Conservation (phyloP, 305 asterid species). For the Rubia tinctorum region DNA sequence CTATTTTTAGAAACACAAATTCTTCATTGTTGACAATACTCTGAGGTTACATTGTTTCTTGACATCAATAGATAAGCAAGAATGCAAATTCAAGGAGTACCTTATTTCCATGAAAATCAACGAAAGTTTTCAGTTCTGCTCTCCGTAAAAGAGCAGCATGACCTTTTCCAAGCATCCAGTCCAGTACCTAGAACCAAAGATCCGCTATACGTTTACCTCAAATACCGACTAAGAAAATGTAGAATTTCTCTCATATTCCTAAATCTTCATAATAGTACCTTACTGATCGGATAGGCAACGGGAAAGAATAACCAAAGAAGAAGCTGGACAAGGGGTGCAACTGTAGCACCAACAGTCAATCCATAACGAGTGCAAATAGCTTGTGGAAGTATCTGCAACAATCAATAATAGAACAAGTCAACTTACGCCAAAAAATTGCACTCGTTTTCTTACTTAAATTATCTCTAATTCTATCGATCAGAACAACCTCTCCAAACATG, state of each 20-base stretch:
- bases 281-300: slow-evolving; percentile 89
- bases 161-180: slow-evolving; percentile 98
- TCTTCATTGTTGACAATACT: slow-evolving; percentile 1
- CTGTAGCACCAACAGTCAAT: slow-evolving; percentile 83
- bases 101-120: slow-evolving; percentile 98
- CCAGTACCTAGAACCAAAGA: slow-evolving; percentile 60
- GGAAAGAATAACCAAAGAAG: slow-evolving; percentile 95
- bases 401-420: neutral
- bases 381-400: slow-evolving; percentile 87
- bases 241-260: neutral
- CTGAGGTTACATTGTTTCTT: neutral
- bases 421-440: slow-evolving; percentile 15
- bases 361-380: slow-evolving; percentile 98
- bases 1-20: neutral
- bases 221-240: neutral
- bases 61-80: neutral
- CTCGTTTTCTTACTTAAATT: slow-evolving; percentile 11
- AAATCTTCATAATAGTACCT: slow-evolving; percentile 42
- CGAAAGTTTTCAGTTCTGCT: slow-evolving; percentile 96
- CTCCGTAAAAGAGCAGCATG: slow-evolving; percentile 91
- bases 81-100: slow-evolving; percentile 24
- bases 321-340: slow-evolving; percentile 84
- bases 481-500: slow-evolving; percentile 87
- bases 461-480: slow-evolving; percentile 10
- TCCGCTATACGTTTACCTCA: neutral